These are phyloP conservation scores for Mycosphaerella sp. DNA, from an alignment of 2,329 filamentous ascomycete species.

Conservation along the genomic window DNA sequence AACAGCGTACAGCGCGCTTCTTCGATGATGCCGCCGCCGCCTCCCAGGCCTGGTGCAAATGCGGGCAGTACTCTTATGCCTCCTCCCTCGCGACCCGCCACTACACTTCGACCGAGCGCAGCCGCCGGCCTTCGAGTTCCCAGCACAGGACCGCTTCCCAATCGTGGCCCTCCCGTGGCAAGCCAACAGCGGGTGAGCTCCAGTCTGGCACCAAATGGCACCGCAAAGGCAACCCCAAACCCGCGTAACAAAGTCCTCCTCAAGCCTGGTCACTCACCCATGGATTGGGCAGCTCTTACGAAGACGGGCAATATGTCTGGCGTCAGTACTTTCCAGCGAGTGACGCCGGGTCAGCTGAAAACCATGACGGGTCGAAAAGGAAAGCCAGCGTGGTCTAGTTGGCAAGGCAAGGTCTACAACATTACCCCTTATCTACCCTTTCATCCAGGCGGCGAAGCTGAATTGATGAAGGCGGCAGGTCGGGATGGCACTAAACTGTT, in stretches of 20 bases:
- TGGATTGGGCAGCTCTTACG: conserved; percentile 90
- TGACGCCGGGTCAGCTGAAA: conserved; percentile 76
- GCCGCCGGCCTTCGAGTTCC: conserved; percentile 39
- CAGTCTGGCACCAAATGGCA: conserved; percentile 29
- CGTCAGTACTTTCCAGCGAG: conserved; percentile 55
- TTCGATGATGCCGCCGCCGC: conserved; percentile 31
- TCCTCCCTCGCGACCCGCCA: conserved; percentile 22
- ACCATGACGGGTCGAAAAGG: conserved; percentile 74
- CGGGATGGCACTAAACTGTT: conserved; percentile 63
- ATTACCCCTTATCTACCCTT: conserved; percentile 83
- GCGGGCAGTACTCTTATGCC: conserved; percentile 25
- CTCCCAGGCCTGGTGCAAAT: conserved; percentile 23
- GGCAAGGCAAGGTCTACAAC: conserved; percentile 90
- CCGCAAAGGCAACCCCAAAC: conserved; percentile 37
- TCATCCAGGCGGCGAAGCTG: conserved; percentile 78
- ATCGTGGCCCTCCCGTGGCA: conserved; percentile 37
- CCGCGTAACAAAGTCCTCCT: conserved; percentile 63
- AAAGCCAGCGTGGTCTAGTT: conserved; percentile 77
- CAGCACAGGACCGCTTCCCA: conserved; percentile 44
- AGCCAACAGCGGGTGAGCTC: conserved; percentile 37
- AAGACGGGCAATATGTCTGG: conserved; percentile 47
- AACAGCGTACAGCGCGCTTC: conserved; percentile 44
- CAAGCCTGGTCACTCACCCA: conserved; percentile 83
- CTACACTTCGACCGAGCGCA: conserved; percentile 24
- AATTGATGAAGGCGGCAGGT: conserved; percentile 69